Evolutionary conservation across 148 eudicot genomes (phyloP).

Genomic region (Chenopodium formosanum): DNA sequence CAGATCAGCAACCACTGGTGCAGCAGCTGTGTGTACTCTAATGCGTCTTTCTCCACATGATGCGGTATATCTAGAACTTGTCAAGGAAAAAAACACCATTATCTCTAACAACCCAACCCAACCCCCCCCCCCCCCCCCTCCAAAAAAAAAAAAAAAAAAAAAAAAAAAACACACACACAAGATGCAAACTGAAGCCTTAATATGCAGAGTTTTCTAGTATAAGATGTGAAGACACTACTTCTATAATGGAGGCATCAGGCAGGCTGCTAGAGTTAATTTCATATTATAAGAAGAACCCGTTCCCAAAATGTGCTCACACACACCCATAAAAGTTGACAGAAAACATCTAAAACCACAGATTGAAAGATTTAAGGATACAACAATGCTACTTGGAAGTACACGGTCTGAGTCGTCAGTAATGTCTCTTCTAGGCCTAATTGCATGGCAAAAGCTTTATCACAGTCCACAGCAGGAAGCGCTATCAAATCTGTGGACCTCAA

Average conservation of each 20-base stretch:
- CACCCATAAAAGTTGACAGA: conserved; percentile 3
- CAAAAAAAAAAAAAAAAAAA: too few relatives aligned
- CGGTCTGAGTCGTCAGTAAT: conserved; percentile 61
- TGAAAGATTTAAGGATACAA: conserved; percentile 75
- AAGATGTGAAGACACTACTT: neutral
- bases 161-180: neutral
- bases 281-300: neutral
- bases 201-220: neutral
- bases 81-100: conserved; percentile 39
- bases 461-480: conserved; percentile 98
- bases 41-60: conserved; percentile 99
- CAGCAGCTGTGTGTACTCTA: conserved; percentile 94
- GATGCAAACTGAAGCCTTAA: neutral
- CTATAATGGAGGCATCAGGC: neutral
- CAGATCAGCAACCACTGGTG: conserved; percentile 85
- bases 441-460: conserved; percentile 93
- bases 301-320: neutral
- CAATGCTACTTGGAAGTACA: conserved; percentile 95
- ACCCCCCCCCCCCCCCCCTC: neutral
- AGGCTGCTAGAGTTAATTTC: neutral
- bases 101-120: neutral
- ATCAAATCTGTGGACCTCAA: conserved; percentile 91
- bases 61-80: conserved; percentile 71
- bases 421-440: conserved; percentile 93
- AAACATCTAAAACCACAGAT: neutral